phyloP scores from a whole-genome alignment of 2,329 filamentous ascomycete species.

The Stagonosporopsis vannaccii region DNA sequence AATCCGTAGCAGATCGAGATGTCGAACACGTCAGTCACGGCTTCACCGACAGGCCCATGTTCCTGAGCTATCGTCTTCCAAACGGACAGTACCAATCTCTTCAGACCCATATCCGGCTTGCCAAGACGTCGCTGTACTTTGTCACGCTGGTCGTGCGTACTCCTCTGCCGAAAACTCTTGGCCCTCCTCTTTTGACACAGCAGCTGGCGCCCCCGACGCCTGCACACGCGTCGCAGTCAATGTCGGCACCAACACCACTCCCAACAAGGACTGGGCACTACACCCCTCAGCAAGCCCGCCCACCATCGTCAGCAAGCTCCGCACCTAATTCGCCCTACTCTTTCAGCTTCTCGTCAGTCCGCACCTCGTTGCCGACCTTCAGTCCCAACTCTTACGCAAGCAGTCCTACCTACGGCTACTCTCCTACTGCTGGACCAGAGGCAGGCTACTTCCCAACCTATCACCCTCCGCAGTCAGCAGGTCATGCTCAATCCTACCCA shows the following conservation, averaged over 20 bases:
- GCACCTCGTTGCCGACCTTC: conserved; percentile 45
- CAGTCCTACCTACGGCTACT: conserved; percentile 46
- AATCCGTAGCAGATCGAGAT: conserved; percentile 51
- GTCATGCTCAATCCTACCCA: conserved; percentile 42
- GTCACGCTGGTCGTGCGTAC: conserved; percentile 52
- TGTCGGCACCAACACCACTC: conserved; percentile 37
- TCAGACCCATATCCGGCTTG: conserved; percentile 47
- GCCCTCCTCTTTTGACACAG: conserved; percentile 44
- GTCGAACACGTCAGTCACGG: conserved; percentile 55
- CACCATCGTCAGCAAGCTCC: conserved; percentile 43
- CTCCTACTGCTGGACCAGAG: conserved; percentile 44
- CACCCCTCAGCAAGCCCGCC: conserved; percentile 37
- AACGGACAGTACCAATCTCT: conserved; percentile 46
- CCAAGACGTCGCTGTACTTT: conserved; percentile 56
- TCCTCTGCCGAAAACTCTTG: conserved; percentile 30
- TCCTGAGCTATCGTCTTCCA: conserved; percentile 49
- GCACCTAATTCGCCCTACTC: conserved; percentile 45
- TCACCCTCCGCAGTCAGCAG: conserved; percentile 36
- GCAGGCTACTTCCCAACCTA: conserved; percentile 44
- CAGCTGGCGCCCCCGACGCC: conserved; percentile 45
- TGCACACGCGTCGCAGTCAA: conserved; percentile 31
- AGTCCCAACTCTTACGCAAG: conserved; percentile 45
- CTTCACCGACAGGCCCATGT: conserved; percentile 51
- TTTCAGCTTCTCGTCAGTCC: conserved; percentile 43
- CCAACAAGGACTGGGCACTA: conserved; percentile 33